Evolutionary conservation across 2,329 filamentous ascomycete species (phyloP).

Genomic region (Cordyceps militaris): DNA sequence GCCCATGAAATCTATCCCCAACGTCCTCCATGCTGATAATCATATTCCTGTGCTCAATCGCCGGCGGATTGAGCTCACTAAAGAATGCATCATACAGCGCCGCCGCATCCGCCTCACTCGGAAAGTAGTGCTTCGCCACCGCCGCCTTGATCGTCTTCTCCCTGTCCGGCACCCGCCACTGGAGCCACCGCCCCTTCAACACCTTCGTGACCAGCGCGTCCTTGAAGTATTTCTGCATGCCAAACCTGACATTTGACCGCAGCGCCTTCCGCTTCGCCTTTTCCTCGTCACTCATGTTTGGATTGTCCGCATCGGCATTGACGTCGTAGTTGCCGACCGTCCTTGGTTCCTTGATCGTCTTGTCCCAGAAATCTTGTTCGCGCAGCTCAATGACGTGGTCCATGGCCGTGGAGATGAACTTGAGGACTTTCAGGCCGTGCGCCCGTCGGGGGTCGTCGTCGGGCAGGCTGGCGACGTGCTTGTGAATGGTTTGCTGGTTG

Average conservation of each 20-base stretch:
- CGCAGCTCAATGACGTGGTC: not conserved
- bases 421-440: not conserved
- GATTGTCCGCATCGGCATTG: not conserved
- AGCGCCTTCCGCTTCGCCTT: not conserved
- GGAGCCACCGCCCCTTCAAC: not conserved
- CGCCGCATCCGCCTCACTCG: not conserved
- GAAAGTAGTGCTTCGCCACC: not conserved
- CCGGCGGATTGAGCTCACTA: not conserved
- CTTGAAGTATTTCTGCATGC: not conserved
- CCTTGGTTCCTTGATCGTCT: not conserved
- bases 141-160: not conserved
- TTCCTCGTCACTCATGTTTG: not conserved
- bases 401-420: not conserved
- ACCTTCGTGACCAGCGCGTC: not conserved
- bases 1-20: not conserved
- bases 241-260: not conserved
- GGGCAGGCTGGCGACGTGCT: not conserved
- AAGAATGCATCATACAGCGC: not conserved
- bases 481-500: not conserved
- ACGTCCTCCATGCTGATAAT: not conserved
- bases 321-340: rapidly evolving
- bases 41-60: not conserved
- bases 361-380: not conserved
- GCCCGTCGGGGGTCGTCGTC: not conserved
- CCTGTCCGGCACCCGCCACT: not conserved